Evolutionary conservation across 2,329 filamentous ascomycete genomes (phyloP), one percentile per base, ranked within the genome.

Genomic region (Xylariaceae sp.): DNA sequence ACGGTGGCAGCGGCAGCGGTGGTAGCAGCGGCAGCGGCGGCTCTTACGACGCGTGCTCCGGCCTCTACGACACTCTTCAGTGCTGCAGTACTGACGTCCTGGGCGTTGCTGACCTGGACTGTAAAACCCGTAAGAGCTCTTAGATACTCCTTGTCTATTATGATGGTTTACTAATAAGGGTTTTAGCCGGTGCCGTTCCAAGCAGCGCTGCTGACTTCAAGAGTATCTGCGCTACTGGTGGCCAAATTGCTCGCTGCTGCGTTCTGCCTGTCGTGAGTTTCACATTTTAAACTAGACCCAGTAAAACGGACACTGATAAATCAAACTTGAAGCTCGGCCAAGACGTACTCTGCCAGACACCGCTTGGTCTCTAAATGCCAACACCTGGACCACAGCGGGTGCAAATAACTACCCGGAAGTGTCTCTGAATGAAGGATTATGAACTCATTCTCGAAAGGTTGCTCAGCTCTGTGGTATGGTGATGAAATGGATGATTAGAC

Each of bases 31-130:
- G 26, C 11, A 37, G 31, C 13, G 34, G 17, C 9, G 47, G 38
- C 4, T 41, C 50, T 4, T 73, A 71, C 41, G 38, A 53, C 8
- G 60, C 71, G 32, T 74, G 72, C 62, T 53, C 54, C 31, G 64
- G 63, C 15, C 48, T 48, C 13, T 62, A 72, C 16, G 71, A 71
- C 51, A 58, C 55, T 50, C 54, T 73, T 3, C 70, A 75, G 49
- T 84, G 80, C 69, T 84, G 80, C 57, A 74, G 78, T 12, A 79
- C 78, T 24, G 75, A 83, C 47, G 69, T 83, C 30, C 71, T 83
- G 31, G 56, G 55, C 19, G 43, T 60, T n/a, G 55, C 54, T 19
- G 57, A 60, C 37, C 53, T 60, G 19, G 51, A 83, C 66, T 84
- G 80, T 59, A 62, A 54, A 15, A 57, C 64, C 43, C 76, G 57